Evolutionary conservation across 2,329 filamentous ascomycete species (phyloP), one percentile per base, ranked within the genome.

Genomic region (Fusarium sp.): DNA sequence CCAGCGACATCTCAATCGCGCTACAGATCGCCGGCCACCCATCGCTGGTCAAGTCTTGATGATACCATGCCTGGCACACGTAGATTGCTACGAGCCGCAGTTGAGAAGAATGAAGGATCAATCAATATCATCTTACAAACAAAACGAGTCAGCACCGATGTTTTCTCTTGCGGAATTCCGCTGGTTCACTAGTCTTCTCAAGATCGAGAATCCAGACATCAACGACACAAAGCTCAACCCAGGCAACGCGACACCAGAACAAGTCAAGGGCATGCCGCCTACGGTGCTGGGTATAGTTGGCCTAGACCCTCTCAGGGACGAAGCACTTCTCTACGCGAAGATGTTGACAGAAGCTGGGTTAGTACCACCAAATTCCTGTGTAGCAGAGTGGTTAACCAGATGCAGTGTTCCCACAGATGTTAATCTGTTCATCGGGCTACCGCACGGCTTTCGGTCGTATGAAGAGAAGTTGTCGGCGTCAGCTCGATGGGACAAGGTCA

Each of bases 81-180:
- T 54, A 2, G 39, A 61, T 1, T 61, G 57, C 7, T 61, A 61
- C 15, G 32, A 45, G 7, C 56, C 56, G 1, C 57, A 61, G 9
- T 0, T 61, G 8, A 45, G 1, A 1, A 61, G 45, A 6, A 61
- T 61, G 56, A 30, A 14, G 7, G 8, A 39, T 4, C 12, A 19
- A 0, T 61, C 57, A 4, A 21, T 61, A 7, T 61, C 57, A 11
- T 61, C 57, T 12, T 61, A 61, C 2, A 45, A 2, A 1, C 34
- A 51, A 4, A 61, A 61, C 1, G 3, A 45, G 4, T 7, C 23
- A 1, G 57, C 57, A 2, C 32, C 56, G 2, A 61, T 61, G 56
- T 32, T 61, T 9, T 53, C 57, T 0, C 38, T 61, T 1, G 26
- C 40, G 3, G 45, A 61, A 23, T 32, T 61, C 1, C 26, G 57